A percentile compares a stretch with the other conserved stretches of the same genome.
phyloP scores from a whole-genome alignment of 2,329 filamentous ascomycete species.

The Huntiella moniliformis region DNA sequence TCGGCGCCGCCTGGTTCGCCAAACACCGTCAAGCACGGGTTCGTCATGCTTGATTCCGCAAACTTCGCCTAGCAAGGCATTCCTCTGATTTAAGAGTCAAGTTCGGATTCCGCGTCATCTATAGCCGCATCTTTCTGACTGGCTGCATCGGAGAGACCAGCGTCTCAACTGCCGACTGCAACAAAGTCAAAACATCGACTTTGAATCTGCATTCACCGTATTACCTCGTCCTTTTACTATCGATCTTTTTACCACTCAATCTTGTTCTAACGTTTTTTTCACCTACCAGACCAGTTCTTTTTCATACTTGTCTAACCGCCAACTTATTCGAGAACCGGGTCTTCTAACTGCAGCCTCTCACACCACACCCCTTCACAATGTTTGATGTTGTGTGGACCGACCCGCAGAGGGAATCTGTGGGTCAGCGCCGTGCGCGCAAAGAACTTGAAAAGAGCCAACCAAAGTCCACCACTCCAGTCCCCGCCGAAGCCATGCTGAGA shows the following conservation, averaged over 20 bases:
- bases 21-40: not conserved
- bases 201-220: not conserved
- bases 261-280: too few species aligned
- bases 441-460: conserved; percentile 20
- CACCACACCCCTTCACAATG: conserved; percentile 21
- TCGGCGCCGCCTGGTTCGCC: too few species aligned
- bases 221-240: not conserved
- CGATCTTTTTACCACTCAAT: not conserved
- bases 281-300: not conserved
- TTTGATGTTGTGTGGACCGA: conserved; percentile 43
- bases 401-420: conserved; percentile 31
- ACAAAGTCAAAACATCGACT: not conserved
- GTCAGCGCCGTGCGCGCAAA: conserved; percentile 32
- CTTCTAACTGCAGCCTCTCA: not conserved
- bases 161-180: not conserved
- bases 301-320: not conserved
- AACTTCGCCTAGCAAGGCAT: not conserved
- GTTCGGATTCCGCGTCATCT: too few species aligned
- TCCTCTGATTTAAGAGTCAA: not conserved
- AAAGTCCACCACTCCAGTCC: conserved; percentile 3
- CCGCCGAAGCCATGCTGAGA: conserved; percentile 17
- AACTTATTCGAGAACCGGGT: not conserved
- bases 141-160: too few species aligned
- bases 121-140: too few species aligned
- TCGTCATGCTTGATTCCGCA: conserved; percentile 1